These are phyloP conservation scores for Massarina eburnea DNA, from an alignment of 2,329 filamentous ascomycete genomes.

Conservation along the genomic window DNA sequence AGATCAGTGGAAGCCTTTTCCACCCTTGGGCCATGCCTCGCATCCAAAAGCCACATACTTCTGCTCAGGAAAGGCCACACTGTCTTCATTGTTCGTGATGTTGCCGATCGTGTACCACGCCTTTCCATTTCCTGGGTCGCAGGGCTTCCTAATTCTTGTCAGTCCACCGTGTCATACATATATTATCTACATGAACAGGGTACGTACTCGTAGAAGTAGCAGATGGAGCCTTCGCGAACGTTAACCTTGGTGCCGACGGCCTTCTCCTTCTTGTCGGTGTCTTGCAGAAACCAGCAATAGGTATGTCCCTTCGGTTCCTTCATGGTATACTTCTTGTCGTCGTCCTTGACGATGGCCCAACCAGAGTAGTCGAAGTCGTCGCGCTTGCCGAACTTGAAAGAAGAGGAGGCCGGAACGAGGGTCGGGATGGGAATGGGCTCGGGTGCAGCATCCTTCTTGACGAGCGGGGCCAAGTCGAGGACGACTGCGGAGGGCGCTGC, in stretches of 20 bases:
- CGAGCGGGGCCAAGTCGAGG: background rate
- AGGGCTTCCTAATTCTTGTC: background rate
- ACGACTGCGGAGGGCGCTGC: background rate
- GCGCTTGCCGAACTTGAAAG: background rate
- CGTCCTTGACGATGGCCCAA: background rate
- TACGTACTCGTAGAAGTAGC: constrained; percentile 1
- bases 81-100: background rate
- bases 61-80: background rate
- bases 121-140: background rate
- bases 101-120: background rate
- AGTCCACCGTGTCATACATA: background rate
- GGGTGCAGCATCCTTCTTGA: background rate
- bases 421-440: background rate
- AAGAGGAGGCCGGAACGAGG: background rate
- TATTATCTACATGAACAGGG: background rate
- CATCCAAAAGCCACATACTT: background rate
- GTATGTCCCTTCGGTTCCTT: background rate
- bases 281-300: background rate
- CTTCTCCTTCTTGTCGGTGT: background rate
- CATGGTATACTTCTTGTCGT: background rate
- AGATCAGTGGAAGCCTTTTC: too few relatives aligned
- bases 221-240: background rate
- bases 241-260: background rate
- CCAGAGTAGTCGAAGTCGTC: background rate
- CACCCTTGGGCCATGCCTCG: background rate